phyloP scores from a whole-genome alignment of 306 rosid genomes.

The Trichosanthes cucumerina region DNA sequence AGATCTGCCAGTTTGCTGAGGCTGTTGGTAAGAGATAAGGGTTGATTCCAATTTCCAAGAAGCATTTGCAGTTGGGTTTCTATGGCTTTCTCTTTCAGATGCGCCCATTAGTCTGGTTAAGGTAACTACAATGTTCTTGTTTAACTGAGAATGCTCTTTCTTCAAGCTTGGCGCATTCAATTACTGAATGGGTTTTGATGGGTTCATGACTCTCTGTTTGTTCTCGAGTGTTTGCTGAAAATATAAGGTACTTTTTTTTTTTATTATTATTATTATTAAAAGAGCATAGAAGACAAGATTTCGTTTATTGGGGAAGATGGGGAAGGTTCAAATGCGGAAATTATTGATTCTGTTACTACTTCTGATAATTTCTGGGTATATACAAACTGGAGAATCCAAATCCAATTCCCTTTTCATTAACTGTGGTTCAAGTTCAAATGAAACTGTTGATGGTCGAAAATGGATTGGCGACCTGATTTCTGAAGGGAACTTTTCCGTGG shows the following conservation, averaged over 20 bases:
- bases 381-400: constrained; percentile 43
- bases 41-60: background rate
- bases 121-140: constrained; percentile 25
- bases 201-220: background rate
- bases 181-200: constrained; percentile 2
- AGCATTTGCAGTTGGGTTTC: background rate
- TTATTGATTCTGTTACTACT: constrained; percentile 22
- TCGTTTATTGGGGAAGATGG: constrained; percentile 29
- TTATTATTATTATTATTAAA: constrained; percentile 7
- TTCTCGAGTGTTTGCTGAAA: background rate
- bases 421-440: constrained; percentile 75
- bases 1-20: constrained; percentile 1
- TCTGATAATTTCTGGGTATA: constrained; percentile 23
- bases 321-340: constrained; percentile 24
- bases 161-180: background rate
- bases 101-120: constrained; percentile 17
- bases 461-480: constrained; percentile 75
- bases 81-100: background rate
- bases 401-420: constrained; percentile 42
- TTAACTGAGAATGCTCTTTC: constrained; percentile 11
- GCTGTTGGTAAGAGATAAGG: background rate
- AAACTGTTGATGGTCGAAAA: constrained; percentile 56
- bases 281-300: constrained; percentile 2
- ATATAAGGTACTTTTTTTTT: background rate
- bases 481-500: constrained; percentile 40